Percentiles rank a stretch among this genome's conserved stretches.
Evolutionary conservation across 768 basidiomycete genomes (phyloP).

Genomic region (Russula griseocarnosa): DNA sequence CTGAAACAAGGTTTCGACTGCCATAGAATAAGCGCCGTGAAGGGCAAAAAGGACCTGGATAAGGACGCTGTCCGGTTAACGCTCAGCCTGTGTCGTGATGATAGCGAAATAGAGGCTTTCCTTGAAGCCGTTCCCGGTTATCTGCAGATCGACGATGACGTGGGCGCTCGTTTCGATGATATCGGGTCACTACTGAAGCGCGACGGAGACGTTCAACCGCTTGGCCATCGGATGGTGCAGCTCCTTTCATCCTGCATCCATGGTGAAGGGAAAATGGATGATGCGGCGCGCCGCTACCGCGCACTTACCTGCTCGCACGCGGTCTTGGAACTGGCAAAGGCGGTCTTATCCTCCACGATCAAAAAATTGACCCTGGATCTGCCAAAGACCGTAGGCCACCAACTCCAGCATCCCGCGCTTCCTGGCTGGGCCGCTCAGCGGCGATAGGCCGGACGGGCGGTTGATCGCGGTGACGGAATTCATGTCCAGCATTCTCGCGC

Average conservation of each 20-base stretch:
- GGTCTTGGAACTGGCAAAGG: slow-evolving; percentile 11
- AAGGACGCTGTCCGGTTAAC: background rate
- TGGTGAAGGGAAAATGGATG: slow-evolving; percentile 15
- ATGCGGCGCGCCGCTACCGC: slow-evolving; percentile 8
- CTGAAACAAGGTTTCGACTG: background rate
- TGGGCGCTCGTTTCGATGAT: background rate
- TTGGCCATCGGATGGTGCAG: slow-evolving; percentile 1
- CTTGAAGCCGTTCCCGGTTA: slow-evolving; percentile 6
- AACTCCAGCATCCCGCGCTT: background rate
- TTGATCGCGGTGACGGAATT: slow-evolving; percentile 10
- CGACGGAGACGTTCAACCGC: background rate
- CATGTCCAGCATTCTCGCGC: background rate
- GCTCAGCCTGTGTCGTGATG: background rate
- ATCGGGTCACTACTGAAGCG: slow-evolving; percentile 2
- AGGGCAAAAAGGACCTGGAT: background rate
- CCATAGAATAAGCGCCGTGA: background rate
- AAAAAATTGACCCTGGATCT: background rate
- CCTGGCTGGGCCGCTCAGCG: background rate
- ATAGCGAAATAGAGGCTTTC: background rate
- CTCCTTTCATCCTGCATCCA: slow-evolving; percentile 10
- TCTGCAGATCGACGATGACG: background rate
- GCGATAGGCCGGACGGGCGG: background rate
- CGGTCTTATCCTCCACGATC: background rate
- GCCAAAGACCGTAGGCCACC: background rate
- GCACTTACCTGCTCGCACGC: slow-evolving; percentile 15